phyloP scores from a whole-genome alignment of 208 protist genomes.

The Acanthamoeba culbertsoni region DNA sequence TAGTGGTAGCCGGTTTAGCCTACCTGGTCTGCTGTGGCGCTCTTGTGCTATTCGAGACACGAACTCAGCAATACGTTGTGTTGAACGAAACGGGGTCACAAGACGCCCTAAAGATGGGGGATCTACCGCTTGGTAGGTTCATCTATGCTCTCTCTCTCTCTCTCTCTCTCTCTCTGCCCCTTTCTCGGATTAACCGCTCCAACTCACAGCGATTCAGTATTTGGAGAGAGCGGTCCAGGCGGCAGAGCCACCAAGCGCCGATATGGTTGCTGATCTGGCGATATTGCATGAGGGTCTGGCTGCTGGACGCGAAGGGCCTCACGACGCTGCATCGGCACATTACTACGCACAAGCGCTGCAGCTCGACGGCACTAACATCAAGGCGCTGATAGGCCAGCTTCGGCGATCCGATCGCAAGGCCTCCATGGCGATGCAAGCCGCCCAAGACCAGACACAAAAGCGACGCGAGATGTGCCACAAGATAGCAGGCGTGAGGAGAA shows the following conservation, averaged over 20 bases:
- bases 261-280: slow-evolving; percentile 8
- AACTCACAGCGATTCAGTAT: neutral
- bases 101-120: slow-evolving; percentile 32
- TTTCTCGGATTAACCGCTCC: neutral
- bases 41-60: neutral
- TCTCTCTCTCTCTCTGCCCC: neutral
- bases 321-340: neutral
- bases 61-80: neutral
- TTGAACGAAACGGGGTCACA: neutral
- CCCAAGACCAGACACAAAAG: neutral
- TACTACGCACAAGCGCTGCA: neutral
- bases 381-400: neutral
- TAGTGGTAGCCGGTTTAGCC: neutral
- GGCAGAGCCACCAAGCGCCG: neutral
- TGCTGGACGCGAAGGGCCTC: neutral
- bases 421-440: neutral
- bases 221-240: neutral
- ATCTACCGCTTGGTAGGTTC: neutral
- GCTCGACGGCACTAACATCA: slow-evolving; percentile 12
- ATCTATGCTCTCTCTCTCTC: neutral
- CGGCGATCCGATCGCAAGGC: neutral
- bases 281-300: slow-evolving; percentile 7
- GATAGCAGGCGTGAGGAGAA: neutral
- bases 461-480: neutral
- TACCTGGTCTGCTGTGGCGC: neutral